Evolutionary conservation across 306 rosid genomes (phyloP).

Genomic region (Corylus americana): DNA sequence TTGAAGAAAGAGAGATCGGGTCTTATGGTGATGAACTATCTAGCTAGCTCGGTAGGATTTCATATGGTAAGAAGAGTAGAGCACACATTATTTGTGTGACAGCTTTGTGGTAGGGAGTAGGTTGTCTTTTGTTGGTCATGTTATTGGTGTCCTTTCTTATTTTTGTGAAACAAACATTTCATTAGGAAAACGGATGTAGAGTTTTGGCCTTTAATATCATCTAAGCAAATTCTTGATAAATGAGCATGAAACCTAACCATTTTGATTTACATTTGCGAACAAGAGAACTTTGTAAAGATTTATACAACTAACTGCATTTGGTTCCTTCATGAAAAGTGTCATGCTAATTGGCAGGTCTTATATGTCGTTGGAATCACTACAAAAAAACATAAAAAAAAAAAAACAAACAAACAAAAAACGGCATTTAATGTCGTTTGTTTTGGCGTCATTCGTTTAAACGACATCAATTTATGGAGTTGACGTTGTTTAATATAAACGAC

Average conservation of each 20-base stretch:
- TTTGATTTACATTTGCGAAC: background rate
- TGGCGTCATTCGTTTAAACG: no score
- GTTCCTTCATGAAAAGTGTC: background rate
- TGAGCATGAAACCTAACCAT: background rate
- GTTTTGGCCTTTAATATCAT: background rate
- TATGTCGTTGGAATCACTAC: no score
- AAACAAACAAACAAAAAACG: no score
- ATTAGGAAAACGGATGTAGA: background rate
- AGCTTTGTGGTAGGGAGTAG: slow-evolving; percentile 43
- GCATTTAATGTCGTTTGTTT: no score
- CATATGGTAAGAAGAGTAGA: background rate
- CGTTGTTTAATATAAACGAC: no score
- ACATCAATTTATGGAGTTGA: no score
- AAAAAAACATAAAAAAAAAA: no score
- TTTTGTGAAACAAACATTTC: slow-evolving; percentile 12
- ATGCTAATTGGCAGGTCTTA: background rate
- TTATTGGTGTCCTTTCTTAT: slow-evolving; percentile 31
- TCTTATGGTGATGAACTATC: background rate
- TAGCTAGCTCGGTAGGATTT: background rate
- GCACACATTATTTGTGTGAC: slow-evolving; percentile 57
- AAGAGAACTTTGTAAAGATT: background rate
- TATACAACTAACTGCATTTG: background rate
- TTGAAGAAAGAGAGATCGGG: slow-evolving; percentile 2
- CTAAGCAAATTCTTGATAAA: background rate
- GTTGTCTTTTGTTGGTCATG: slow-evolving; percentile 49